Evolutionary conservation across 495 filamentous ascomycete species (phyloP).

Genomic region (Aspergillus sclerotioniger): DNA sequence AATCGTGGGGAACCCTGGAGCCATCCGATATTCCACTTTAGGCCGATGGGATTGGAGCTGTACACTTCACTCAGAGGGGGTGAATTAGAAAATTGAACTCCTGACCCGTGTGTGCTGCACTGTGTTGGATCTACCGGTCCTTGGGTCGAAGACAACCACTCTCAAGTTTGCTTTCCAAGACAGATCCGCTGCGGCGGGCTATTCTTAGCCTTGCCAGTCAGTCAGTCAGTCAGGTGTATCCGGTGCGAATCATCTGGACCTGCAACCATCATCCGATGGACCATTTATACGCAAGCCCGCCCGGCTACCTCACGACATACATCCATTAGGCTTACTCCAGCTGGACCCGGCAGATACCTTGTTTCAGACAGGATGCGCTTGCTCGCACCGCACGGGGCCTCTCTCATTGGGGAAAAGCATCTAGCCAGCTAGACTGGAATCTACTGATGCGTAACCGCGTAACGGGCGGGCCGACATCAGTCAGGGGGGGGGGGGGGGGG

Average conservation of each 20-base stretch:
- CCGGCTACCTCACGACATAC: neutral
- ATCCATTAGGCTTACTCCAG: neutral
- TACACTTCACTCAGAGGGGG: neutral
- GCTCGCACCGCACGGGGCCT: neutral
- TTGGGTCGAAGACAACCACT: neutral
- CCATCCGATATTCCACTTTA: neutral
- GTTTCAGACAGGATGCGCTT: neutral
- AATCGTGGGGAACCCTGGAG: conserved; percentile 6
- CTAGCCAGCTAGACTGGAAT: neutral
- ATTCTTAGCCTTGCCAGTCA: neutral
- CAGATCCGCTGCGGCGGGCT: neutral
- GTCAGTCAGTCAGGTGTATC: neutral
- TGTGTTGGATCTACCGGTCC: neutral
- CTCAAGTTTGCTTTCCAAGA: neutral
- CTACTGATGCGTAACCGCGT: conserved; percentile 2
- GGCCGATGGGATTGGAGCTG: neutral
- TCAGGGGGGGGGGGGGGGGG: neutral
- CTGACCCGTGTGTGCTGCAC: neutral
- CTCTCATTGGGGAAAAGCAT: no score
- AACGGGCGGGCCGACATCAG: neutral
- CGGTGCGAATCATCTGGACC: neutral
- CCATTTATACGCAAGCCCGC: neutral
- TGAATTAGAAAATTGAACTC: neutral
- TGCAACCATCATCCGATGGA: neutral
- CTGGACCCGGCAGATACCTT: neutral